Conservation (phyloP, 192 early-diverging fungal genomes). For the Coemansia sp. region DNA sequence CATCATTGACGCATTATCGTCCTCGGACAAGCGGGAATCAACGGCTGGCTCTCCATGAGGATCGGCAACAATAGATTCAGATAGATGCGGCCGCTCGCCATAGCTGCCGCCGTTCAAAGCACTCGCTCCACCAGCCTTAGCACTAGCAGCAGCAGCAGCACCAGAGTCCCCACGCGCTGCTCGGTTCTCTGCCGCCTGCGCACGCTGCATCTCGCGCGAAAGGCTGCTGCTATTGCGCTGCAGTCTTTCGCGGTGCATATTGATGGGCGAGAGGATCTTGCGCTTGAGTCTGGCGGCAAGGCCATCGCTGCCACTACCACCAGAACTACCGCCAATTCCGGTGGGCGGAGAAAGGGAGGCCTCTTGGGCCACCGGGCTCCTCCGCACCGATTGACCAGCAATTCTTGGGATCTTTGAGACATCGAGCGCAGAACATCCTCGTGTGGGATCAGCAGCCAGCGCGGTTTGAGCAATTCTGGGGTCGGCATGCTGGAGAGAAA, state of each 20-base stretch:
- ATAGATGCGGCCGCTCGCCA: not conserved
- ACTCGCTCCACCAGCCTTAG: not conserved
- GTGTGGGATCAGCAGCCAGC: not conserved
- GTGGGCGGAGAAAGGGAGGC: too few species aligned
- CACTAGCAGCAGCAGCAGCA: not conserved
- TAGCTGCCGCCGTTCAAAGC: not conserved
- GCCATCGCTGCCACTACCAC: not conserved
- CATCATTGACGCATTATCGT: too few species aligned
- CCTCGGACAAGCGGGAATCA: too few species aligned
- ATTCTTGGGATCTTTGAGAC: conserved; percentile 26
- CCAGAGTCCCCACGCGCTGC: too few species aligned
- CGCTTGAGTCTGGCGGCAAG: conserved; percentile 17
- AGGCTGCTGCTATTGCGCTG: conserved; percentile 6
- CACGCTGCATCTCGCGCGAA: conserved; percentile 9
- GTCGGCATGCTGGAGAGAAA: too few species aligned
- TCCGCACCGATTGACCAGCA: conserved; percentile 16
- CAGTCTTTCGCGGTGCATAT: conserved; percentile 11
- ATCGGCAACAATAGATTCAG: not conserved
- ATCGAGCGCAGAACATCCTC: not conserved
- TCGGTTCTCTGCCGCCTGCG: not conserved
- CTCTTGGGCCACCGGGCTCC: conserved; percentile 2
- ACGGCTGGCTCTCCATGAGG: too few species aligned
- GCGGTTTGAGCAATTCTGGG: not conserved
- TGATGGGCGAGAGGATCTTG: conserved; percentile 26
- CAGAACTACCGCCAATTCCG: too few species aligned